Conservation (phyloP, 495 filamentous ascomycete genomes). For the Penicillium waksmanii region DNA sequence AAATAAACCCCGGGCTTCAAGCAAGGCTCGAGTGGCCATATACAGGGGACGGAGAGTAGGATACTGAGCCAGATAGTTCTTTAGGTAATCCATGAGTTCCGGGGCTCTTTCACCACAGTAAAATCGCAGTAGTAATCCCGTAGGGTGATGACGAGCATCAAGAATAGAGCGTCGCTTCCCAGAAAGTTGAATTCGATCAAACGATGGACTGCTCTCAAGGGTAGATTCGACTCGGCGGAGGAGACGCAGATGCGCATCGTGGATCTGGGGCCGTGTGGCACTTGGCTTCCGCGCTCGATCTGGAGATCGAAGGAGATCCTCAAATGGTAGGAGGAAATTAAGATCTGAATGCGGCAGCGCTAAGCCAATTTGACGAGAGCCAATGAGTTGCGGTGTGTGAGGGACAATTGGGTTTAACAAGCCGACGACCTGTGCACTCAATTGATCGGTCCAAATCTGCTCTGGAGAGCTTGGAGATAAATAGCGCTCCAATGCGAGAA, state of each 20-base stretch:
- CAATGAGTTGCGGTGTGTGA: constrained; percentile 47
- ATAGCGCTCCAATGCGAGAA: constrained; percentile 50
- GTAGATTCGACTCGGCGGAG: constrained; percentile 27
- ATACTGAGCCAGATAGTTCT: constrained; percentile 50
- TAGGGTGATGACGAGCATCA: constrained; percentile 41
- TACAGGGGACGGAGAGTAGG: constrained; percentile 56
- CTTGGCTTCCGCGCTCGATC: constrained; percentile 35
- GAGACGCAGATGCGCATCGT: constrained; percentile 22
- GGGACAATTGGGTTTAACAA: constrained; percentile 26
- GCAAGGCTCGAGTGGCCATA: constrained; percentile 45
- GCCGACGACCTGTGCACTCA: constrained; percentile 32
- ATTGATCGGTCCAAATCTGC: constrained; percentile 26
- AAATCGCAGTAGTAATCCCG: constrained; percentile 55
- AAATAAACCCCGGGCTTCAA: constrained; percentile 52
- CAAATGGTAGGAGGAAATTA: constrained; percentile 43
- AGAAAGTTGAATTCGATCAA: constrained; percentile 12
- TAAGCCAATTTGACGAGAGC: constrained; percentile 59
- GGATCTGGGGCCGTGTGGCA: constrained; percentile 33
- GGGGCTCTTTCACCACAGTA: constrained; percentile 38
- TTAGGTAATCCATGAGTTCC: constrained; percentile 42
- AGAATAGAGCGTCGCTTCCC: constrained; percentile 30
- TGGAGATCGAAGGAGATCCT: constrained; percentile 24
- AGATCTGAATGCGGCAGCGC: constrained; percentile 55
- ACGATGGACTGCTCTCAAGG: constrained; percentile 25
- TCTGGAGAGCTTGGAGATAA: constrained; percentile 43